A percentile compares a stretch with the other conserved stretches of the same genome.
Evolutionary conservation across 345 rosid genomes (phyloP).

Genomic region (Psidium guajava): DNA sequence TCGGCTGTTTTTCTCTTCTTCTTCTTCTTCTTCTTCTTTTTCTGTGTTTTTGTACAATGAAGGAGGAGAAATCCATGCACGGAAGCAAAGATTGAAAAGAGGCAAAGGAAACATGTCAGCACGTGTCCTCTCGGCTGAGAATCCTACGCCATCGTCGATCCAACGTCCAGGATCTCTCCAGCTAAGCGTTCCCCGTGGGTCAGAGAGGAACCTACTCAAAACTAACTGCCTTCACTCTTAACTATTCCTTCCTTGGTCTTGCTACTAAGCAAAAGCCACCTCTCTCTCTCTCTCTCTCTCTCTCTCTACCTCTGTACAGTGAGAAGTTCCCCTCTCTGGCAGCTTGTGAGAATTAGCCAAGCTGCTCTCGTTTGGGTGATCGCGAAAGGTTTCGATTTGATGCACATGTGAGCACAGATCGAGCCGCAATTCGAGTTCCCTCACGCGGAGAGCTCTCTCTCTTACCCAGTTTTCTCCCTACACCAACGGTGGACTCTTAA

Average conservation of each 20-base stretch:
- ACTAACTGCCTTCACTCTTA: slow-evolving; percentile 5
- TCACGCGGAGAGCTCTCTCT: accelerated
- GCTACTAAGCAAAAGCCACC: slow-evolving; percentile 1
- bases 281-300: not conserved
- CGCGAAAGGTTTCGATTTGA: not conserved
- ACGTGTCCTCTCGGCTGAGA: slow-evolving; percentile 20
- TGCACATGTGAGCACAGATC: not conserved
- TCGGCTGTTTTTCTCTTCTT: not conserved
- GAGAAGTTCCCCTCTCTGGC: slow-evolving; percentile 10
- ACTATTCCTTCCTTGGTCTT: slow-evolving; percentile 40
- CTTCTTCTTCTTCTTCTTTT: not conserved
- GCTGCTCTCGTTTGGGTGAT: not conserved
- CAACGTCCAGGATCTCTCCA: slow-evolving; percentile 17
- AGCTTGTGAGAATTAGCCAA: not conserved
- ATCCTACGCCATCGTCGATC: slow-evolving; percentile 12
- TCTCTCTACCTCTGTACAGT: not conserved
- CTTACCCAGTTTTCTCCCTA: accelerated
- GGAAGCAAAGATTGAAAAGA: slow-evolving; percentile 33
- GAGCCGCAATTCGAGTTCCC: not conserved
- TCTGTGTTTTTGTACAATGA: not conserved
- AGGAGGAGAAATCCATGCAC: slow-evolving; percentile 63
- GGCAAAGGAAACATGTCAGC: slow-evolving; percentile 10
- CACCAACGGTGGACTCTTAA: not conserved
- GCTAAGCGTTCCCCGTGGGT: not conserved
- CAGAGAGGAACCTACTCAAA: not conserved